These are phyloP conservation scores for Arbutus unedo DNA, from an alignment of 148 eudicot genomes.

Conservation along the genomic window DNA sequence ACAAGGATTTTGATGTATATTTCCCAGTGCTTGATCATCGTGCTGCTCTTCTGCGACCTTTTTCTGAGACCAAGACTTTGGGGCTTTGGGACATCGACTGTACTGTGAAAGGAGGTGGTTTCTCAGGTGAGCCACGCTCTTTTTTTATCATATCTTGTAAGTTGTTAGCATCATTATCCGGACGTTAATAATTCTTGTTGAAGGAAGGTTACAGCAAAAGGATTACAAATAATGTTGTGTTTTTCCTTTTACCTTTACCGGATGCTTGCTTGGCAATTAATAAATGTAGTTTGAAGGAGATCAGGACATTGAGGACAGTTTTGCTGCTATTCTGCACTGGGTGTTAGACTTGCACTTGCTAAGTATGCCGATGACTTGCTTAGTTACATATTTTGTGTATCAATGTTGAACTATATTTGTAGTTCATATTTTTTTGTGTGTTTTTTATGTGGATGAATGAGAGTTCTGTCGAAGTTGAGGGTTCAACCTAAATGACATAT, in stretches of 20 bases:
- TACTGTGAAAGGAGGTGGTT: slow-evolving; percentile 96
- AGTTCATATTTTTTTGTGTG: not conserved
- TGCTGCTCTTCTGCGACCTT: slow-evolving; percentile 94
- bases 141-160: not conserved
- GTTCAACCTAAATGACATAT: not conserved
- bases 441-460: not conserved
- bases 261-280: not conserved
- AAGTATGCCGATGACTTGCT: not conserved
- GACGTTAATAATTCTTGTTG: not conserved
- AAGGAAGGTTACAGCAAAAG: not conserved
- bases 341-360: not conserved
- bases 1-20: slow-evolving; percentile 83
- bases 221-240: not conserved
- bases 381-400: not conserved
- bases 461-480: not conserved
- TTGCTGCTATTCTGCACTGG: not conserved
- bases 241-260: not conserved
- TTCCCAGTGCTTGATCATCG: slow-evolving; percentile 98
- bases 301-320: not conserved
- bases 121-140: slow-evolving; percentile 50
- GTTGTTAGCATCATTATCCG: not conserved
- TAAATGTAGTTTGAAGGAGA: not conserved
- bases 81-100: slow-evolving; percentile 88
- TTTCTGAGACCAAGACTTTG: slow-evolving; percentile 78
- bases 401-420: not conserved